Evolutionary conservation across 768 basidiomycete species (phyloP).

Genomic region (Suillus weaverae): DNA sequence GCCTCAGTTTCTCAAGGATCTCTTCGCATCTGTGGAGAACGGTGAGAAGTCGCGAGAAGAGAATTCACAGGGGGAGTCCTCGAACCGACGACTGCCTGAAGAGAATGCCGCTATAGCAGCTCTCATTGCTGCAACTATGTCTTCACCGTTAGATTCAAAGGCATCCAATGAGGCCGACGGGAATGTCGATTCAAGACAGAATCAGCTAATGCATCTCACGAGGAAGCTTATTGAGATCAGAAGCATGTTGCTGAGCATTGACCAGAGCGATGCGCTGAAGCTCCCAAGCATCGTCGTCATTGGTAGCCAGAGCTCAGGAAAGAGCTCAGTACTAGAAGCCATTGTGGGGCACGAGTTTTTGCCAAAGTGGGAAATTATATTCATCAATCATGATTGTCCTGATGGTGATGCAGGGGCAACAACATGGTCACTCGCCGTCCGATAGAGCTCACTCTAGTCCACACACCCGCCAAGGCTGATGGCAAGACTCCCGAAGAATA

Average conservation of each 20-base stretch:
- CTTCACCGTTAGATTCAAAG: constrained; percentile 68
- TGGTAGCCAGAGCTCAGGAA: constrained; percentile 97
- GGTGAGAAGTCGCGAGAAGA: constrained; percentile 34
- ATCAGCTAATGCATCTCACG: constrained; percentile 92
- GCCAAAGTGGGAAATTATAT: constrained; percentile 76
- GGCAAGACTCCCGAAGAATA: constrained; percentile 70
- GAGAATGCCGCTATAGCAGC: constrained; percentile 70
- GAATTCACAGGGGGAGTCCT: constrained; percentile 34
- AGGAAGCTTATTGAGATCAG: constrained; percentile 95
- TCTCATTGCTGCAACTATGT: constrained; percentile 74
- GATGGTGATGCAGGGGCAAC: constrained; percentile 65
- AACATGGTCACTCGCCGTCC: constrained; percentile 99
- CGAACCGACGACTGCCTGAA: constrained; percentile 44
- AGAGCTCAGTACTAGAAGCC: constrained; percentile 95
- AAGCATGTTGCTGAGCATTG: constrained; percentile 91
- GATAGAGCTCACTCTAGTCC: constrained; percentile 93
- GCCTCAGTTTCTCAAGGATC: constrained; percentile 68
- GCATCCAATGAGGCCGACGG: constrained; percentile 31
- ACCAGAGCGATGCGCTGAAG: constrained; percentile 92
- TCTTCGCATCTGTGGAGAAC: constrained; percentile 40
- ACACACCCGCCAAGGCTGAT: constrained; percentile 64
- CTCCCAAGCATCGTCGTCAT: constrained; percentile 98
- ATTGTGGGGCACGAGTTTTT: constrained; percentile 98
- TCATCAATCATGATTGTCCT: neutral
- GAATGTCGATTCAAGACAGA: constrained; percentile 54